Conservation (phyloP, 2,329 filamentous ascomycete species). For the Colletotrichum phormii region DNA sequence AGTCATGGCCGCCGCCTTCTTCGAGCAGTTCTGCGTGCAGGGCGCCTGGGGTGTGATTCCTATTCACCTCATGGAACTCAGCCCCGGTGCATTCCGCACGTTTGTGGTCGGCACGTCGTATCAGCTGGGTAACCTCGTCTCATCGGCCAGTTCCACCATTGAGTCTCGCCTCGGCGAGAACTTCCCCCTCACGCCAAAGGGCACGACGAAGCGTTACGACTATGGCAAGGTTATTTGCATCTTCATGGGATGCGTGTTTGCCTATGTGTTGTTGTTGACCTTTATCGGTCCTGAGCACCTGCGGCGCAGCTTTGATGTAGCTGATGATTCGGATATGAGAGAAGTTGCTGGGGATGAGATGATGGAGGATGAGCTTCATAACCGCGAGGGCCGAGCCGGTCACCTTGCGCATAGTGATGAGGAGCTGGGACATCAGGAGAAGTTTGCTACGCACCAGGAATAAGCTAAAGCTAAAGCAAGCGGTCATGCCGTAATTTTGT, state of each 20-base stretch:
- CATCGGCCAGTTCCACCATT: constrained; percentile 77
- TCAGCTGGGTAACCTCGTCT: constrained; percentile 82
- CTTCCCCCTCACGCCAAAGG: constrained; percentile 75
- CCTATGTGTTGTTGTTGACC: constrained; percentile 70
- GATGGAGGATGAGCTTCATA: constrained; percentile 37
- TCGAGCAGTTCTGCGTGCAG: constrained; percentile 84
- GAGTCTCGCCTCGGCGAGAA: constrained; percentile 79
- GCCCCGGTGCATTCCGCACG: constrained; percentile 77
- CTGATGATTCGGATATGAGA: constrained; percentile 59
- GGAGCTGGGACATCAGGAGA: constrained; percentile 33
- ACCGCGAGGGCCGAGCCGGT: not conserved
- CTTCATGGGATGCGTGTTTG: constrained; percentile 88
- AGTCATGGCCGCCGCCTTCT: constrained; percentile 85
- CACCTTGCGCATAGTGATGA: constrained; percentile 4
- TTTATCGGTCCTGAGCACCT: constrained; percentile 71
- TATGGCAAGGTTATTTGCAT: constrained; percentile 91
- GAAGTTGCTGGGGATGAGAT: constrained; percentile 57
- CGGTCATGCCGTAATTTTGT: too few species aligned
- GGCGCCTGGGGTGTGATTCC: constrained; percentile 83
- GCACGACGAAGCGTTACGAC: constrained; percentile 66
- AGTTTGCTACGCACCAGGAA: constrained; percentile 32
- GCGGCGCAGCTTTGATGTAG: constrained; percentile 62
- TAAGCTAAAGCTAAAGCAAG: not conserved
- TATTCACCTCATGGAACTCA: constrained; percentile 82
- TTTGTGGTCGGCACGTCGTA: constrained; percentile 81